phyloP scores from a whole-genome alignment of 208 protist genomes.

The Lotmaria passim region DNA sequence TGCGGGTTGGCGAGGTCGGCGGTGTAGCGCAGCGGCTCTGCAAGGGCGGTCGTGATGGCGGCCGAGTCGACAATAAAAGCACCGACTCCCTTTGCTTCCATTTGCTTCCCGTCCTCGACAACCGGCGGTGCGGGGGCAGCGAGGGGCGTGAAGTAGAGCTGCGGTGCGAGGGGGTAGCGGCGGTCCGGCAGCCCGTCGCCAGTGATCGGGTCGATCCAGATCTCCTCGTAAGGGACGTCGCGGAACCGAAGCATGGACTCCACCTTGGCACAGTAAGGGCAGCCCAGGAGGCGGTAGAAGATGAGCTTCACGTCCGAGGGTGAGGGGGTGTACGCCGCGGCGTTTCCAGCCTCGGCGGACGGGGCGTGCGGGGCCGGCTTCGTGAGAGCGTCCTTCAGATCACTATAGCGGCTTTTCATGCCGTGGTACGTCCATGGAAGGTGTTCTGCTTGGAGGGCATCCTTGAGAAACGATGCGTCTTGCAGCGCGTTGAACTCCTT shows the following conservation, averaged over 20 bases:
- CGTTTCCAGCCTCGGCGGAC: neutral
- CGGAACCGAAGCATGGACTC: slow-evolving; percentile 70
- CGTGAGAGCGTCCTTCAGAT: slow-evolving; percentile 19
- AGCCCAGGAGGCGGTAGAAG: slow-evolving; percentile 80
- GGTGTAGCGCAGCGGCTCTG: slow-evolving; percentile 56
- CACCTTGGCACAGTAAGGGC: slow-evolving; percentile 89
- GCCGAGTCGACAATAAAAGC: slow-evolving; percentile 71
- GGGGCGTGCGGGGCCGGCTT: neutral
- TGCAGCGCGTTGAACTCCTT: slow-evolving; percentile 78
- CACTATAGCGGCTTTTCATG: slow-evolving; percentile 16
- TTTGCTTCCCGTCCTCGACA: neutral
- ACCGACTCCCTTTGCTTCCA: neutral
- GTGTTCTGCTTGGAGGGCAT: slow-evolving; percentile 48
- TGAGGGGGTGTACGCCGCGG: slow-evolving; percentile 17
- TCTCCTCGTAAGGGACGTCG: slow-evolving; percentile 68
- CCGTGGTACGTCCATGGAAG: slow-evolving; percentile 56
- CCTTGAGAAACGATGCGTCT: slow-evolving; percentile 41
- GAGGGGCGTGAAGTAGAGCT: slow-evolving; percentile 58
- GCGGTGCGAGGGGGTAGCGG: slow-evolving; percentile 76
- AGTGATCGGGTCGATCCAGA: slow-evolving; percentile 74
- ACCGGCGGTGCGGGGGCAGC: neutral
- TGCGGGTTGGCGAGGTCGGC: slow-evolving; percentile 52
- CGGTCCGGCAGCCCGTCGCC: slow-evolving; percentile 63
- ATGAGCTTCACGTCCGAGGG: slow-evolving; percentile 45
- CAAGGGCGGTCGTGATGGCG: slow-evolving; percentile 53